phyloP scores from a whole-genome alignment of 768 basidiomycete species.

The Calocybe cyanea region DNA sequence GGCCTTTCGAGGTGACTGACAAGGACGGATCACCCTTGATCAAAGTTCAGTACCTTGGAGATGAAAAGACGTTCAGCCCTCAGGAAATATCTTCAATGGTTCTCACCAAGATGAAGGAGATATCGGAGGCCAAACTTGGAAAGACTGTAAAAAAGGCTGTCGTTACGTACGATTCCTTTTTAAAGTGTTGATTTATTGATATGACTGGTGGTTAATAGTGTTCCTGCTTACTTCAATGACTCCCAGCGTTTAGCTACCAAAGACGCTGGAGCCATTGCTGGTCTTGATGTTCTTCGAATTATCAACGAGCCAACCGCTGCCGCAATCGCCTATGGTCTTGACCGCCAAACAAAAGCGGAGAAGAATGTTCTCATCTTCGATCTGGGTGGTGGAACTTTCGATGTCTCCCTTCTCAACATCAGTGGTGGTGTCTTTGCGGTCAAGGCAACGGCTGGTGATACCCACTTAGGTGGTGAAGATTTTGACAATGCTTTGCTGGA shows the following conservation, averaged over 20 bases:
- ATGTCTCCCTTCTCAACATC: conserved; percentile 98
- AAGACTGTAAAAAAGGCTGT: conserved; percentile 99
- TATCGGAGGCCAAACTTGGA: conserved; percentile 97
- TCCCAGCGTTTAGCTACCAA: conserved; percentile 99
- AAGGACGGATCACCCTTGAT: conserved; percentile 97
- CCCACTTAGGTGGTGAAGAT: conserved; percentile 99
- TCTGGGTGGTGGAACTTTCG: conserved; percentile 99
- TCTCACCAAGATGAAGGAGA: conserved; percentile 99
- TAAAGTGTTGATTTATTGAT: conserved; percentile 1
- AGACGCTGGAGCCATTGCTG: conserved; percentile 97
- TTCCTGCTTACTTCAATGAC: conserved; percentile 99
- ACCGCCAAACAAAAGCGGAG: conserved; percentile 91
- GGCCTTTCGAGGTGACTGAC: conserved; percentile 97
- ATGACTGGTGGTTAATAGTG: conserved; percentile 37
- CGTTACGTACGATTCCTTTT: conserved; percentile 69
- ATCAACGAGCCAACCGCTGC: conserved; percentile 99
- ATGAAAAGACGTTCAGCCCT: conserved; percentile 94
- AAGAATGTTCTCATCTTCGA: conserved; percentile 99
- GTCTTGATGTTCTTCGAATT: conserved; percentile 99
- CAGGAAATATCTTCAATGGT: conserved; percentile 99
- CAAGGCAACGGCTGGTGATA: conserved; percentile 99
- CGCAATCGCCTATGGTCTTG: conserved; percentile 98
- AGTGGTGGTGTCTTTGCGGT: conserved; percentile 98
- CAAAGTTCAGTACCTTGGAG: conserved; percentile 91
- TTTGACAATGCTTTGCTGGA: conserved; percentile 98